Evolutionary conservation across 2,329 filamentous ascomycete genomes (phyloP), one percentile per base, ranked within the genome.

Genomic region (Fusarium sp.): DNA sequence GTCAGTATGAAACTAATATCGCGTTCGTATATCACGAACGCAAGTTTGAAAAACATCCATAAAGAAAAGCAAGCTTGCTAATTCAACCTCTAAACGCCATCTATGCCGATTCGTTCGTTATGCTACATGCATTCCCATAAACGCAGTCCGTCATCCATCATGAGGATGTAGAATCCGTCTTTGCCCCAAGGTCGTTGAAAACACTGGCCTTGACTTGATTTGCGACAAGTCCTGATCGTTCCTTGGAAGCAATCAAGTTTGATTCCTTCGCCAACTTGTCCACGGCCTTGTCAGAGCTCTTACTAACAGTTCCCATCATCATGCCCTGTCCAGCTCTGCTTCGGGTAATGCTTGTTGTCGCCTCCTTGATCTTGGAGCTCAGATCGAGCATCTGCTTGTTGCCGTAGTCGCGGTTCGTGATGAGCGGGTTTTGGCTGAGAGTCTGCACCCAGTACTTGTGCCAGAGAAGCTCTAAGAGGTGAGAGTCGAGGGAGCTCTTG

Each of bases 371-470:
- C 82, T 97, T 97, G 69, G 89, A 88, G 40, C 91, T 91, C 43
- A 98, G 84, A 78, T 99, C 96, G 48, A 90, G 83, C 80, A 99
- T 96, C 79, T 97, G 94, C 79, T 94, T 96, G 74, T 91, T 97
- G 52, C 90, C 91, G 76, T 94, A 99, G 72, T 97, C 95, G 67
- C 94, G 92, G 76, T 97, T 98, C 56, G 93, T 94, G 73, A 97
- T 90, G 6, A 97, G 86, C 22, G 95, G 94, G 72, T 90, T 96
- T 73, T 97, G 93, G 32, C 93, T 96, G 20, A 99, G 87, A 7
- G 96, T 99, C 75, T 96, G 92, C 33, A 97, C 94, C 96, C 94
- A 97, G 84, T 99, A 99, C 80, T 98, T 98, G 83, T 97, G 97
- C 96, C 96, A 98, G 30, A 99, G 84, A 51, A 93, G 86, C 75